Percentiles rank a stretch among this genome's conserved stretches.
These are phyloP conservation scores for Isatis tinctoria DNA, from an alignment of 345 rosid genomes.

Conservation along the genomic window DNA sequence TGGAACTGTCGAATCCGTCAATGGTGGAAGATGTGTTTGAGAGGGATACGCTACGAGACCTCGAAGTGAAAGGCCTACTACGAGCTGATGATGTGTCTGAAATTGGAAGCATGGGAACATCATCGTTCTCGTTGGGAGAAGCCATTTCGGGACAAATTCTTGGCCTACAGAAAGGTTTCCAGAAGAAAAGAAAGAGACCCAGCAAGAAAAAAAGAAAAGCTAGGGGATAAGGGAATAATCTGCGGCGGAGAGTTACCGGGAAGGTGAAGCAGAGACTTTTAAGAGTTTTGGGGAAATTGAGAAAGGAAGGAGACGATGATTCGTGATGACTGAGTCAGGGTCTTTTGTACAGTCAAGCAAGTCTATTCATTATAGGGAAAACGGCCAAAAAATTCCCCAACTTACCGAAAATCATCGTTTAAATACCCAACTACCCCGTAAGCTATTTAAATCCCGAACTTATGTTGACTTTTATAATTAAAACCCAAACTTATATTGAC, in stretches of 20 bases:
- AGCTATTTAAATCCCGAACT: too few species aligned
- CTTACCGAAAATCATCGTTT: too few species aligned
- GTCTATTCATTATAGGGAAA: too few species aligned
- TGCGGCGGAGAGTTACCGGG: background rate
- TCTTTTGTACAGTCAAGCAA: background rate
- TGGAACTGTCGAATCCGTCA: conserved; percentile 45
- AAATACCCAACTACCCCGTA: too few species aligned
- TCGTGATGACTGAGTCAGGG: background rate
- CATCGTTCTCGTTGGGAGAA: conserved; percentile 46
- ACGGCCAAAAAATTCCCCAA: too few species aligned
- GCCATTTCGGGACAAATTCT: background rate
- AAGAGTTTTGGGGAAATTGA: background rate
- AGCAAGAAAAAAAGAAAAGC: background rate
- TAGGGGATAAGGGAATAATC: background rate
- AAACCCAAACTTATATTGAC: too few species aligned
- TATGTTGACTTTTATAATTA: too few species aligned
- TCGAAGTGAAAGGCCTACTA: conserved; percentile 22
- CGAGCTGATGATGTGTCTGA: conserved; percentile 25
- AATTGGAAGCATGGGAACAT: conserved; percentile 58
- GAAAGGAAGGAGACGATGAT: conserved; percentile 2
- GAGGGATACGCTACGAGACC: conserved; percentile 61
- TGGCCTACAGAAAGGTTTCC: background rate
- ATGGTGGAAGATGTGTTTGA: conserved; percentile 44
- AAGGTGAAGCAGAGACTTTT: background rate
- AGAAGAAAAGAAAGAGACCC: background rate